phyloP scores from a whole-genome alignment of 352 stramenopile genomes.

The Phytopythium cucurbitacearum region DNA sequence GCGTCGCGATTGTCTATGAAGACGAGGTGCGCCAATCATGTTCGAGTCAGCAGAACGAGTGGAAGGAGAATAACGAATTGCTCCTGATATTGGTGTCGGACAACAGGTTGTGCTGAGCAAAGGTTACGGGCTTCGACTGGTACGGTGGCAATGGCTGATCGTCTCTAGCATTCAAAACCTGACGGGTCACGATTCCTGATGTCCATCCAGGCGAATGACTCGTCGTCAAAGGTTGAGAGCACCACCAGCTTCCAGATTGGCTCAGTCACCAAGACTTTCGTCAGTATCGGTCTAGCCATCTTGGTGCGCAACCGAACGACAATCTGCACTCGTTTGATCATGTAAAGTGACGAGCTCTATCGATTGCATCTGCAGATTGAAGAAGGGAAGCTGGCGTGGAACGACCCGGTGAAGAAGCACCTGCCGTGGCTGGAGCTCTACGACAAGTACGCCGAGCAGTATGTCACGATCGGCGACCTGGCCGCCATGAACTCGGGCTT shows the following conservation, averaged over 20 bases:
- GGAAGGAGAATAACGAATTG: too few species aligned
- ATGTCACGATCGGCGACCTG: slow-evolving; percentile 47
- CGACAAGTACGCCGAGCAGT: slow-evolving; percentile 55
- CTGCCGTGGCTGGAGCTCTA: slow-evolving; percentile 41
- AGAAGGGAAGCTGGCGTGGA: slow-evolving; percentile 45
- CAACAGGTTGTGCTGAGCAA: slow-evolving; percentile 27
- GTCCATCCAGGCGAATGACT: slow-evolving; percentile 20
- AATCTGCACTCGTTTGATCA: not conserved
- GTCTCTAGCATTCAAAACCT: too few species aligned
- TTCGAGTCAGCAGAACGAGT: not conserved
- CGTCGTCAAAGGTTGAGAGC: slow-evolving; percentile 23
- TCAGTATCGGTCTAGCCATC: slow-evolving; percentile 37
- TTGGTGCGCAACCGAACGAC: slow-evolving; percentile 16
- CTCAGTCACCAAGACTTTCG: slow-evolving; percentile 63
- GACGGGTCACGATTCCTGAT: too few species aligned
- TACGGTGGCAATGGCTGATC: not conserved
- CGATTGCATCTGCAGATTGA: slow-evolving; percentile 22
- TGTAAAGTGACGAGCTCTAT: not conserved
- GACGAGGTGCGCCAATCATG: slow-evolving; percentile 17
- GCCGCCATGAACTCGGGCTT: slow-evolving; percentile 60
- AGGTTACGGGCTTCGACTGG: slow-evolving; percentile 32
- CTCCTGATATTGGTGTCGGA: not conserved
- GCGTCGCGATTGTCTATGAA: slow-evolving; percentile 44
- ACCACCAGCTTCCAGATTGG: slow-evolving; percentile 66
- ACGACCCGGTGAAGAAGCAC: slow-evolving; percentile 51